Conservation (phyloP, 2,329 filamentous ascomycete genomes). For the Trichoderma sp. region DNA sequence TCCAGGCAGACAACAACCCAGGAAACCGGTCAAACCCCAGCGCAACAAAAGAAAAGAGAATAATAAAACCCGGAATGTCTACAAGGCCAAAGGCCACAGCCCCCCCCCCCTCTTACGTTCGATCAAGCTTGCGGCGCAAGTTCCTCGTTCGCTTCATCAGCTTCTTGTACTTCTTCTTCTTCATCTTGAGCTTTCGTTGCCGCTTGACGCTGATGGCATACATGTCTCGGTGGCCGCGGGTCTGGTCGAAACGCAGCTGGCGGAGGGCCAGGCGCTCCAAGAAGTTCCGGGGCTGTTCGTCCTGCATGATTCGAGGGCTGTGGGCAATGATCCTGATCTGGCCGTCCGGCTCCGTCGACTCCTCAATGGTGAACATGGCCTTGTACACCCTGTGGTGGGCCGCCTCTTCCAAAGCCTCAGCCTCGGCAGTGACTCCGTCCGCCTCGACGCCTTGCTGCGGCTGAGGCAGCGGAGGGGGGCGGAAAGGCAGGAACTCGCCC, state of each 20-base stretch:
- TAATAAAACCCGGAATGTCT: conserved; percentile 31
- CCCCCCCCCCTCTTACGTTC: conserved; percentile 51
- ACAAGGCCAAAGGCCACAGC: conserved; percentile 30
- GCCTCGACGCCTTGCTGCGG: conserved; percentile 52
- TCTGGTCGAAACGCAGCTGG: conserved; percentile 61
- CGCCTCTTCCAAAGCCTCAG: conserved; percentile 41
- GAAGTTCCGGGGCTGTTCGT: conserved; percentile 58
- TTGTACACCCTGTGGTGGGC: conserved; percentile 61
- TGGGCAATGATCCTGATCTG: conserved; percentile 63
- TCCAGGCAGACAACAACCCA: conserved; percentile 39
- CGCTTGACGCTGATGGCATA: conserved; percentile 86
- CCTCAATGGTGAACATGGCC: conserved; percentile 68
- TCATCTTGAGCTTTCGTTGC: conserved; percentile 96
- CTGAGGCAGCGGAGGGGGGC: conserved; percentile 78
- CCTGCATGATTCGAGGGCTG: conserved; percentile 59
- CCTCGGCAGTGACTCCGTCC: conserved; percentile 38
- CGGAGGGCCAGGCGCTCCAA: conserved; percentile 70
- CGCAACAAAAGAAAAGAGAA: conserved; percentile 30
- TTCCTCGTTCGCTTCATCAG: conserved; percentile 90
- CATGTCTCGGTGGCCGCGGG: conserved; percentile 61
- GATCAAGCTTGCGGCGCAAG: conserved; percentile 80
- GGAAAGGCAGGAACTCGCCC: conserved; percentile 76
- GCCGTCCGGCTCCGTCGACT: conserved; percentile 62
- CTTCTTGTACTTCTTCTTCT: conserved; percentile 99
- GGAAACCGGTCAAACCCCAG: conserved; percentile 35